Evolutionary conservation across 805 yeast genomes (phyloP).

Genomic region (Groenewaldozyma salmanticensis): DNA sequence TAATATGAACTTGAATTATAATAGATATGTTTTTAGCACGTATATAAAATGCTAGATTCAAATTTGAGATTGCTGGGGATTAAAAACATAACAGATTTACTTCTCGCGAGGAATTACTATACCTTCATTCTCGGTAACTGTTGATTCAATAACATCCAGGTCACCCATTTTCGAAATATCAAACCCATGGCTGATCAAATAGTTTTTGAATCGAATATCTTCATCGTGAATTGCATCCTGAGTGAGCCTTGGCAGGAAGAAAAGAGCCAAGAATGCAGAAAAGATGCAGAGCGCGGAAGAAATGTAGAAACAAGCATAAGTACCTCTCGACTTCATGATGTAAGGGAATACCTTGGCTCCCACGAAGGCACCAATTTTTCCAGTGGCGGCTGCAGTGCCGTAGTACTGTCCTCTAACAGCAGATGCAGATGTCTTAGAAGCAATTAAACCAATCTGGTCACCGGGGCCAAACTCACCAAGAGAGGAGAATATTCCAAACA

Average conservation of each 20-base stretch:
- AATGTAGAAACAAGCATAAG: conserved; percentile 72
- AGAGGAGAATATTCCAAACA: conserved; percentile 78
- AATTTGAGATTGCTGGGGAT: too few species aligned
- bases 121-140: too few species aligned
- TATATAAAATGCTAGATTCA: too few species aligned
- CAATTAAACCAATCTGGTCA: conserved; percentile 79
- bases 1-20: too few species aligned
- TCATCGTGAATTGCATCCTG: conserved; percentile 76
- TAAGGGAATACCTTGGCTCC: conserved; percentile 86
- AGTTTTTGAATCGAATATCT: conserved; percentile 60
- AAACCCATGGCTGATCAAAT: conserved; percentile 58
- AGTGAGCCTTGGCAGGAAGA: conserved; percentile 70
- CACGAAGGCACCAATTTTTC: conserved; percentile 87
- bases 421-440: conserved; percentile 78
- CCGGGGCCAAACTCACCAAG: conserved; percentile 95
- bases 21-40: too few species aligned
- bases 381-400: conserved; percentile 84
- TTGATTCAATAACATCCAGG: background rate
- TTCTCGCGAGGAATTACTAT: too few species aligned
- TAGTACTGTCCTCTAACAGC: conserved; percentile 86
- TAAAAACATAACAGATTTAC: too few species aligned
- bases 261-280: conserved; percentile 58
- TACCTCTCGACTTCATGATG: conserved; percentile 52
- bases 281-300: conserved; percentile 69
- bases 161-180: conserved; percentile 54